Evolutionary conservation across 331 rosid genomes (phyloP).

Genomic region (Dryas integrifolia): DNA sequence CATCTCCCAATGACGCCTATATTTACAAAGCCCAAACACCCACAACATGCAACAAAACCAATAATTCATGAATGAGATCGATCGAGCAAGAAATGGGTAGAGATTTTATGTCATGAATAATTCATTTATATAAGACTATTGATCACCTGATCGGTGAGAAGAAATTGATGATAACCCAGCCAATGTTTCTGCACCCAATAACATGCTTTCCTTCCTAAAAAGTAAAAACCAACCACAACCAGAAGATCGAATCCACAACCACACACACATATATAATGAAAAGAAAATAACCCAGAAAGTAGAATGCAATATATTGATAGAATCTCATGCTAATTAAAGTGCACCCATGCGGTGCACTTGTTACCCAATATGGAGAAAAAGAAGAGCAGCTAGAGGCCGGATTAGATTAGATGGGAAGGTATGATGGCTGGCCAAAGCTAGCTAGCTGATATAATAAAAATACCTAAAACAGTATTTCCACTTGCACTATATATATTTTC

Average conservation of each 20-base stretch:
- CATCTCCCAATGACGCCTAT: constrained; percentile 42
- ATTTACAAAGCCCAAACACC: neutral
- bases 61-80: neutral
- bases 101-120: constrained; percentile 10
- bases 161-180: constrained; percentile 37
- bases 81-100: neutral
- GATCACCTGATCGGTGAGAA: constrained; percentile 47
- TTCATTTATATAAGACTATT: neutral
- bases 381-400: constrained; percentile 6
- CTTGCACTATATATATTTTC: constrained; percentile 31
- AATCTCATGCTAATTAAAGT: constrained; percentile 44
- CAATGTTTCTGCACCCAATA: constrained; percentile 36
- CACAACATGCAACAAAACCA: neutral
- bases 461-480: constrained; percentile 59
- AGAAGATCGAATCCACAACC: constrained; percentile 33
- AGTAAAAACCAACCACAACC: constrained; percentile 35
- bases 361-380: constrained; percentile 41
- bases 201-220: constrained; percentile 43
- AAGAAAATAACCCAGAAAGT: constrained; percentile 9
- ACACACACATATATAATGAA: constrained; percentile 1
- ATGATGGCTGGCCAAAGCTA: constrained; percentile 48
- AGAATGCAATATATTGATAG: constrained; percentile 20
- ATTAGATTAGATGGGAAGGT: constrained; percentile 44
- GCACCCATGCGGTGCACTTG: constrained; percentile 65
- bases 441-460: constrained; percentile 23